Base-by-base conservation (phyloP, 208 protist species). In the Acanthamoeba culbertsoni region DNA sequence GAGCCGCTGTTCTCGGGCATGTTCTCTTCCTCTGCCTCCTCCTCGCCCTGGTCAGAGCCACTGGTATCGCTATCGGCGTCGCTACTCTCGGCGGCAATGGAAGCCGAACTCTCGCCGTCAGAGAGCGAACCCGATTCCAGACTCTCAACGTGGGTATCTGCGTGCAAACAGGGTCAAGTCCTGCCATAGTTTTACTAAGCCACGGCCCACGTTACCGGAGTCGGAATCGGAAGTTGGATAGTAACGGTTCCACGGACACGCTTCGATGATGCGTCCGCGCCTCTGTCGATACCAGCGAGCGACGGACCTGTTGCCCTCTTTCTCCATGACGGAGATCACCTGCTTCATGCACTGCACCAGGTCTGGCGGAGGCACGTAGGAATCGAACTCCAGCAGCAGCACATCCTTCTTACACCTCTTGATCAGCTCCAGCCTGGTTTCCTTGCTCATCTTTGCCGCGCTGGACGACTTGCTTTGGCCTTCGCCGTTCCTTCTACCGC, bases 191-290 rank as follows among this genome's bases (percentile, higher is more conserved):
- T 20, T 28, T 63, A 28, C 23, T 8, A 20, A n/a, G 48, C 18
- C 48, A 55, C 48, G 48, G 18, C 12, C 48, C 48, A 55, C 48
- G 48, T 55, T 40, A 48, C 40, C 68, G 18, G 68, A 79, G 0
- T 79, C 68, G 31, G 68, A 79, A 6, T 79, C 68, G 42, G 68
- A 79, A 10, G 40, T 79, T 14, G 40, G 35, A n/a, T 79, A 79
- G 68, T 79, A 79, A 28, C 68, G 68, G 26, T 51, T 79, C 68
- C 68, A 79, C 26, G 68, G 68, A 42, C 68, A 79, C 40, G 68
- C 68, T 28, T 79, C 68, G 42, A 48, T 79, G 68, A 79, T 79
- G 0, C 68, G 68, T 31, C 68, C 68, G 18, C 68, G 35, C 68
- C 48, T 79, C 37, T 48, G 18, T 7, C 20, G 12, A 28, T 79